phyloP scores from a whole-genome alignment of 2,329 filamentous ascomycete species.

The Didymella glomerata region DNA sequence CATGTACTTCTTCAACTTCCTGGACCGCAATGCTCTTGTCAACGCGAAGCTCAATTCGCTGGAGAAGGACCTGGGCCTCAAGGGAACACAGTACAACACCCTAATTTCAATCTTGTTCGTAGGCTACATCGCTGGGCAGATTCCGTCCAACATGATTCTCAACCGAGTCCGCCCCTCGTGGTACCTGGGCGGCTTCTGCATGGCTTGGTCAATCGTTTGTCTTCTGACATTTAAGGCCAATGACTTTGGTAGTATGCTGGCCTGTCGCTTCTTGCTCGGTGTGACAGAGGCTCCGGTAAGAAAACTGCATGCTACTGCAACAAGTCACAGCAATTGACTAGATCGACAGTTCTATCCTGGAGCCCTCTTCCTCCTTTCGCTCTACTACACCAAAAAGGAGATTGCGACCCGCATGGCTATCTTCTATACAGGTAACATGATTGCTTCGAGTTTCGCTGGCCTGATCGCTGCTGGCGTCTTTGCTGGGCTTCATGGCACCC shows the following conservation, averaged over 20 bases:
- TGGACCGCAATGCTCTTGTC: constrained; percentile 72
- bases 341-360: constrained; percentile 64
- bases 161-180: constrained; percentile 42
- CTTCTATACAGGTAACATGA: constrained; percentile 52
- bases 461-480: constrained; percentile 54
- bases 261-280: constrained; percentile 42
- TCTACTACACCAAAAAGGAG: constrained; percentile 70
- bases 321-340: neutral
- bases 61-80: constrained; percentile 59
- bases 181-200: constrained; percentile 35
- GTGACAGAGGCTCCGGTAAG: constrained; percentile 33
- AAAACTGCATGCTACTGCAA: neutral
- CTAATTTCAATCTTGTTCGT: constrained; percentile 57
- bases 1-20: constrained; percentile 55
- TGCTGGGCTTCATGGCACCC: constrained; percentile 37
- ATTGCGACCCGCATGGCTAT: constrained; percentile 50
- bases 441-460: constrained; percentile 55
- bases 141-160: constrained; percentile 57
- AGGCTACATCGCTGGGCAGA: constrained; percentile 47
- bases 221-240: constrained; percentile 43
- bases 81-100: constrained; percentile 28
- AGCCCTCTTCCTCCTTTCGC: constrained; percentile 67
- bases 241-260: constrained; percentile 45
- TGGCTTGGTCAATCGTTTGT: constrained; percentile 50
- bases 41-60: constrained; percentile 70